Conservation (phyloP, 2,329 filamentous ascomycete genomes). For the Nigrospora sphaerica region DNA sequence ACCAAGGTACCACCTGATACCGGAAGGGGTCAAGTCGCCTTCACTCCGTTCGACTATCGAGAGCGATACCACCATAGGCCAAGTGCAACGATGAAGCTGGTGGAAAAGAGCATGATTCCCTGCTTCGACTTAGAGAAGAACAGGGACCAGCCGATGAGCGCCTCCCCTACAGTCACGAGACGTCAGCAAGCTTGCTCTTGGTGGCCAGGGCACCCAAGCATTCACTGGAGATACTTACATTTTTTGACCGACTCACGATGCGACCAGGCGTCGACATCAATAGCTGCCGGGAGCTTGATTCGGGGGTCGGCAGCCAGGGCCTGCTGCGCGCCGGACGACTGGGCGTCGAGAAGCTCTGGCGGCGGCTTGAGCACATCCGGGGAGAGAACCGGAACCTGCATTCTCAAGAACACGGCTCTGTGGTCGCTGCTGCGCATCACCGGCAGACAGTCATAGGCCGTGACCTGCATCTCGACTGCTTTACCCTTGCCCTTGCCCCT, state of each 20-base stretch:
- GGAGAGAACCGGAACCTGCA: constrained; percentile 54
- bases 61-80: constrained; percentile 37
- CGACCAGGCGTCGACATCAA: constrained; percentile 49
- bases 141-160: constrained; percentile 44
- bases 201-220: background rate
- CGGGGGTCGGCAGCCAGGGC: constrained; percentile 10
- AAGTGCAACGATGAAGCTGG: constrained; percentile 31
- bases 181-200: constrained; percentile 31
- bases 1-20: no score
- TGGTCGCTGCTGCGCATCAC: constrained; percentile 83
- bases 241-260: constrained; percentile 28
- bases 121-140: constrained; percentile 47
- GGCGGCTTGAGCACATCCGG: constrained; percentile 29
- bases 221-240: constrained; percentile 13
- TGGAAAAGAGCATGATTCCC: constrained; percentile 37
- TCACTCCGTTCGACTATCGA: constrained; percentile 8
- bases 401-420: constrained; percentile 69
- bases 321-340: constrained; percentile 7
- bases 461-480: constrained; percentile 36
- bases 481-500: background rate
- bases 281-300: constrained; percentile 37
- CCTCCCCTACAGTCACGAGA: constrained; percentile 27
- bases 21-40: no score
- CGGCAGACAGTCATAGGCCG: constrained; percentile 68
- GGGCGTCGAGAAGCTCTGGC: constrained; percentile 10